Base-by-base conservation (phyloP, 75 land plant genomes). In the Chamaecyparis obtusa region DNA sequence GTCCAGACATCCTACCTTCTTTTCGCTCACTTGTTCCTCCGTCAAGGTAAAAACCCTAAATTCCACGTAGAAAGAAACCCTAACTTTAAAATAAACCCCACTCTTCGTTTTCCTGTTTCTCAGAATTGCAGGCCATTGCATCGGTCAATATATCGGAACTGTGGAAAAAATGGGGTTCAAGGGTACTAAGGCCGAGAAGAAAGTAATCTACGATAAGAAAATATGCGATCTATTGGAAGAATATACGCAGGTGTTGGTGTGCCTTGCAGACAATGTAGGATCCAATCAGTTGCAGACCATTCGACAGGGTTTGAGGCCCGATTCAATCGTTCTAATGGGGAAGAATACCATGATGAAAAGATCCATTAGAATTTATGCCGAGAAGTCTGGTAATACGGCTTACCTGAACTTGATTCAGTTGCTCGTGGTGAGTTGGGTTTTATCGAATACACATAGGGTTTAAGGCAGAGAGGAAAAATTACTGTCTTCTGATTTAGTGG, bases 291-390 rank as follows among this genome's bases (percentile, higher is more conserved):
- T 95, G 51, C 96, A 95, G 92, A 79, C 84, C 72, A 95, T 95
- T 67, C 89, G 95, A 2, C 41, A 88, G 89, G 95, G 95, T 36
- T 86, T 94, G 37, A 78, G 95, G 35, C 95, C 95, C 13, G 95
- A 94, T 44, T 94, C 95, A 39, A 74, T 93, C 32, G 95, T 94
- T 37, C 90, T 94, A 6, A 94, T 94, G 95, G 95, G 95, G 9
- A 94, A 94, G 92, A 94, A 94, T 78, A 94, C 95, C 76, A 91
- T 94, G 94, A 94, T 94, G 94, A 93, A 93, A 90, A 81, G 95
- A 27, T 88, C 93, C 32, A 90, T 93, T 44, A 86, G 92, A 17
- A 76, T 93, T 2, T 91, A 90, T 55, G 83, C 95, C 44, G 96
- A 94, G 89, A 92, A 90, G 86, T 88, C 96, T 19, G 96, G 96